Conservation (phyloP, 257 asterid genomes). For the Anisodus tanguticus region DNA sequence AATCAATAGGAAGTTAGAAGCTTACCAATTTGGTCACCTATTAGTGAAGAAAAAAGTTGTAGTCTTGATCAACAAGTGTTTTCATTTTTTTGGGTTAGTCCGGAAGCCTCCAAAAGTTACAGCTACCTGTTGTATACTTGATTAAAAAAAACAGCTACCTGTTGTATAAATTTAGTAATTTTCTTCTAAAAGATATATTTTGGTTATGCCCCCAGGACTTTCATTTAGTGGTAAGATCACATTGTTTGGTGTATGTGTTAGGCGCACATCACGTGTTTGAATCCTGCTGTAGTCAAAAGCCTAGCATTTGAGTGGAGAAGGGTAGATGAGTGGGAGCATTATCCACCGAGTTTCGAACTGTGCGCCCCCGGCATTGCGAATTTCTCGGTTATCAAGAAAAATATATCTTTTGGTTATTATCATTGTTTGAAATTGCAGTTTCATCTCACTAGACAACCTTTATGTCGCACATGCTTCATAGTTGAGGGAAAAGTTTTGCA, state of each 20-base stretch:
- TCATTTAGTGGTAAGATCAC: neutral
- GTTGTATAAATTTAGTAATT: neutral
- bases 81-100: neutral
- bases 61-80: neutral
- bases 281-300: neutral
- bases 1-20: neutral
- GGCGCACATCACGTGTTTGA: neutral
- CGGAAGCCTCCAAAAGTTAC: neutral
- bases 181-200: neutral
- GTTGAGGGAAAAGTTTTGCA: neutral
- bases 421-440: neutral
- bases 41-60: neutral
- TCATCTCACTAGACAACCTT: neutral
- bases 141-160: neutral
- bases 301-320: neutral
- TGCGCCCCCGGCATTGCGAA: neutral
- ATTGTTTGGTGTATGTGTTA: neutral
- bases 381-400: neutral
- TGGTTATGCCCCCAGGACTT: neutral
- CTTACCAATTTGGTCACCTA: neutral
- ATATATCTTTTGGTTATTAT: neutral
- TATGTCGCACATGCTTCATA: neutral
- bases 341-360: neutral
- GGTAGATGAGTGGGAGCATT: neutral
- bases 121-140: neutral